Evolutionary conservation across 495 filamentous ascomycete species (phyloP).

Genomic region (Lasiosphaeria hispida): DNA sequence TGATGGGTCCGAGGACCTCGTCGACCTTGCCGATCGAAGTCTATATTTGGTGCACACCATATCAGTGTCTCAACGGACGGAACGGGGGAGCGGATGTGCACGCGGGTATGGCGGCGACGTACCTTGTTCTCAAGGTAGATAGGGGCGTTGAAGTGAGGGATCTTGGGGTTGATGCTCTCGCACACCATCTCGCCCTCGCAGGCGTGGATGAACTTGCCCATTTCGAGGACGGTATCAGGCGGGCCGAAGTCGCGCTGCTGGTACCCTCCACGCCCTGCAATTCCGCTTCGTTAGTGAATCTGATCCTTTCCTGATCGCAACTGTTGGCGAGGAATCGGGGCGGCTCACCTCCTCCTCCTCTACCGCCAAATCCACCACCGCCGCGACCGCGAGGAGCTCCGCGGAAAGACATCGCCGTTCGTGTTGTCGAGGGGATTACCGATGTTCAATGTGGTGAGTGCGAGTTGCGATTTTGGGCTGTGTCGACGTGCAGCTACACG

Average conservation of each 20-base stretch:
- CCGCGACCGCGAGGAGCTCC: conserved; percentile 32
- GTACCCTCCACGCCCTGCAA: conserved; percentile 52
- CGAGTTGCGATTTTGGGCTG: background rate
- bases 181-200: conserved; percentile 97
- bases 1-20: conserved; percentile 92
- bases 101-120: background rate
- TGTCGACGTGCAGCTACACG: background rate
- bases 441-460: background rate
- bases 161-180: conserved; percentile 88
- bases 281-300: background rate
- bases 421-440: background rate
- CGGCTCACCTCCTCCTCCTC: conserved; percentile 19
- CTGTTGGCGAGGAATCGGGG: background rate
- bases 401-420: conserved; percentile 29
- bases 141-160: conserved; percentile 98
- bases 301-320: background rate
- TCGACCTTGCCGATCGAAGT: conserved; percentile 87
- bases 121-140: conserved; percentile 99
- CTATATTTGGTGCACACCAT: conserved; percentile 41
- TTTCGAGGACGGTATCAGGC: conserved; percentile 59
- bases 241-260: conserved; percentile 53
- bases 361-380: conserved; percentile 25
- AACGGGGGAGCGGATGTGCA: background rate
- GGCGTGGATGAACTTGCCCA: conserved; percentile 89
- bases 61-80: background rate